Evolutionary conservation across 495 filamentous ascomycete genomes (phyloP).

Genomic region (Penicillium verhagenii): DNA sequence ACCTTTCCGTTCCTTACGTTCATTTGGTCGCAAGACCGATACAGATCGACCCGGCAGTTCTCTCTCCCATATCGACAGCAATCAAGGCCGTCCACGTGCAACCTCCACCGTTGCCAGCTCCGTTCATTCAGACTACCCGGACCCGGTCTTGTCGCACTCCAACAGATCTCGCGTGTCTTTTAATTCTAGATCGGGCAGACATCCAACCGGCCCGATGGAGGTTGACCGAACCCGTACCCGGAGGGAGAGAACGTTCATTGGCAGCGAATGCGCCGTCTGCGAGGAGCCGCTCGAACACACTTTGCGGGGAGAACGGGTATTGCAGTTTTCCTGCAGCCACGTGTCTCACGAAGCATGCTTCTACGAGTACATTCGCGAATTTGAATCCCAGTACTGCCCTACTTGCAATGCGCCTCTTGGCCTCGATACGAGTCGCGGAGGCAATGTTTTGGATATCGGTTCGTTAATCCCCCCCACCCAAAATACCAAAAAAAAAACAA

Average conservation of each 20-base stretch:
- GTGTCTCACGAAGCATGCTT: conserved; percentile 99
- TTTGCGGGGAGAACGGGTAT: conserved; percentile 86
- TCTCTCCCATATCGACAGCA: conserved; percentile 27
- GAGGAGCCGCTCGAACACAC: conserved; percentile 98
- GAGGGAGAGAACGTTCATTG: conserved; percentile 92
- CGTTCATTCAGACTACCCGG: conserved; percentile 17
- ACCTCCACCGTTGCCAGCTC: conserved; percentile 28
- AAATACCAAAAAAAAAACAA: too few relatives aligned
- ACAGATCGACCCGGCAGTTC: conserved; percentile 26
- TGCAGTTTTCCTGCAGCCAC: conserved; percentile 94
- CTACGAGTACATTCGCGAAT: conserved; percentile 96
- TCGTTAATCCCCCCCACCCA: too few relatives aligned
- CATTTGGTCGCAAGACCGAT: conserved; percentile 27
- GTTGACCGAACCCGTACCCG: conserved; percentile 77
- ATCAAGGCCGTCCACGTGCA: conserved; percentile 22
- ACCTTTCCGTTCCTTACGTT: conserved; percentile 36
- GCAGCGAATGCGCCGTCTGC: conserved; percentile 91
- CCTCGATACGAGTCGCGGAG: conserved; percentile 90
- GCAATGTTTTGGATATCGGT: conserved; percentile 95
- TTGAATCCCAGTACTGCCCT: conserved; percentile 92
- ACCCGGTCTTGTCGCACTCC: conserved; percentile 20
- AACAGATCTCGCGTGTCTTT: conserved; percentile 45
- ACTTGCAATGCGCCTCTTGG: conserved; percentile 91
- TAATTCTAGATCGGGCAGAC: conserved; percentile 48
- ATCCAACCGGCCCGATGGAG: conserved; percentile 73